These are phyloP conservation scores for Syncephalastrum contaminatum DNA, from an alignment of 371 early-diverging fungal species.

Conservation along the genomic window DNA sequence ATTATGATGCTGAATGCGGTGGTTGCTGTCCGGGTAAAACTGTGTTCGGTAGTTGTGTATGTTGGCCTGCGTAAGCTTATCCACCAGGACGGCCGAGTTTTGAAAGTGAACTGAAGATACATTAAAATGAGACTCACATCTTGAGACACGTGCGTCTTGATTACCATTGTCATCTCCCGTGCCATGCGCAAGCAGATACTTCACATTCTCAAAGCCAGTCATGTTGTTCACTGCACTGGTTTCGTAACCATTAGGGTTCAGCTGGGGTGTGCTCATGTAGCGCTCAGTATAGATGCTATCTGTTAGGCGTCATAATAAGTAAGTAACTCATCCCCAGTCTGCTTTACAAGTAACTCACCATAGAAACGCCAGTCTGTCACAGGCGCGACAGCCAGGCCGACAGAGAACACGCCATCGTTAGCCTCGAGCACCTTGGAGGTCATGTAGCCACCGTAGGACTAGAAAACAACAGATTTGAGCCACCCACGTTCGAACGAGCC, in stretches of 20 bases:
- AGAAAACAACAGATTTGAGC: constrained; percentile 5
- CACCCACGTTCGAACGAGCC: not conserved
- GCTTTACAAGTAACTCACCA: constrained; percentile 34
- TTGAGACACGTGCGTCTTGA: not conserved
- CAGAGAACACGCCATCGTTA: constrained; percentile 75
- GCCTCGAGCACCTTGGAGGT: constrained; percentile 86
- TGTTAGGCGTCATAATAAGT: constrained; percentile 1
- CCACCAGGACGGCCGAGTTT: constrained; percentile 61
- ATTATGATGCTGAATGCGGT: constrained; percentile 73
- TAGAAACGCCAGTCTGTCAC: constrained; percentile 92
- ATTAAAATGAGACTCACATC: not conserved
- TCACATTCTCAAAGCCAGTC: constrained; percentile 76
- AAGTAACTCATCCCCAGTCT: not conserved
- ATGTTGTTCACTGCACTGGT: constrained; percentile 77
- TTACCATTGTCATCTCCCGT: constrained; percentile 84
- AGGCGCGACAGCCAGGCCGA: constrained; percentile 95
- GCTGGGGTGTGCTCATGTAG: constrained; percentile 87
- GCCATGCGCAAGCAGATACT: constrained; percentile 90
- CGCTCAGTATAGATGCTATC: constrained; percentile 97
- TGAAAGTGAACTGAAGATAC: constrained; percentile 60
- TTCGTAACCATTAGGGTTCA: constrained; percentile 80
- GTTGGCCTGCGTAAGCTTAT: constrained; percentile 53
- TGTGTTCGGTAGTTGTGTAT: constrained; percentile 81
- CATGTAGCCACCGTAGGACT: constrained; percentile 94
- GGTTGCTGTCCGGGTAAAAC: constrained; percentile 89